Evolutionary conservation across 108 stramenopile genomes (phyloP).

Genomic region (Asterionellopsis glacialis): DNA sequence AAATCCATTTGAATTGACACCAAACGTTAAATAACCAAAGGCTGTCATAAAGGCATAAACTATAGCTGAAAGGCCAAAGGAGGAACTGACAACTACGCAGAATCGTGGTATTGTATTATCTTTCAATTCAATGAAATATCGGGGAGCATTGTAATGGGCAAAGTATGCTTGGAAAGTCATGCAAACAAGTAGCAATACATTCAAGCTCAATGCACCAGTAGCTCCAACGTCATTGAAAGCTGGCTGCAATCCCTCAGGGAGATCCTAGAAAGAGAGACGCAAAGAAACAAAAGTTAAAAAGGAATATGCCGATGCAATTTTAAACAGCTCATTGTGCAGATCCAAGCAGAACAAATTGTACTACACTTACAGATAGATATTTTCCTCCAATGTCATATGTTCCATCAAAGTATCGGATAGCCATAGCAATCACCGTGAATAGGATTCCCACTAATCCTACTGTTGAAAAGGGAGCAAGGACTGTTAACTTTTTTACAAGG

Average conservation of each 20-base stretch:
- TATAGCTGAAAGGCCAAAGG: slow-evolving; percentile 51
- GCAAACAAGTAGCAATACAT: slow-evolving; percentile 36
- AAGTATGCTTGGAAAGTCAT: slow-evolving; percentile 52
- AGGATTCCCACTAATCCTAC: slow-evolving; percentile 52
- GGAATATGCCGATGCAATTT: not conserved
- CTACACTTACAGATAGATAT: slow-evolving; percentile 18
- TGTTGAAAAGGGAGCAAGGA: slow-evolving; percentile 64
- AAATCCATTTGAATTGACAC: slow-evolving; percentile 51
- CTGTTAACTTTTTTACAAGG: slow-evolving; percentile 61
- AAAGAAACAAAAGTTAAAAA: not conserved
- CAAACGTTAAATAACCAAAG: slow-evolving; percentile 79
- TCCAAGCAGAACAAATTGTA: not conserved
- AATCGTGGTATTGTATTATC: slow-evolving; percentile 54
- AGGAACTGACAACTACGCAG: slow-evolving; percentile 39
- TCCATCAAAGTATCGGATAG: slow-evolving; percentile 56
- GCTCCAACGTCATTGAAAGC: slow-evolving; percentile 9
- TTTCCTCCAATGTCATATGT: slow-evolving; percentile 46
- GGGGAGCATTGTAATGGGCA: slow-evolving; percentile 84
- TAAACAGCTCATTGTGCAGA: not conserved
- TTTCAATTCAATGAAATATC: slow-evolving; percentile 80
- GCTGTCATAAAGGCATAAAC: slow-evolving; percentile 58
- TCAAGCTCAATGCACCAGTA: slow-evolving; percentile 2
- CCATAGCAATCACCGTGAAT: slow-evolving; percentile 44
- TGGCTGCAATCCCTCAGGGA: slow-evolving; percentile 2
- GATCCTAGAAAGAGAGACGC: not conserved